Conservation (phyloP, 2,329 filamentous ascomycete species). For the Aureobasidium sp. region DNA sequence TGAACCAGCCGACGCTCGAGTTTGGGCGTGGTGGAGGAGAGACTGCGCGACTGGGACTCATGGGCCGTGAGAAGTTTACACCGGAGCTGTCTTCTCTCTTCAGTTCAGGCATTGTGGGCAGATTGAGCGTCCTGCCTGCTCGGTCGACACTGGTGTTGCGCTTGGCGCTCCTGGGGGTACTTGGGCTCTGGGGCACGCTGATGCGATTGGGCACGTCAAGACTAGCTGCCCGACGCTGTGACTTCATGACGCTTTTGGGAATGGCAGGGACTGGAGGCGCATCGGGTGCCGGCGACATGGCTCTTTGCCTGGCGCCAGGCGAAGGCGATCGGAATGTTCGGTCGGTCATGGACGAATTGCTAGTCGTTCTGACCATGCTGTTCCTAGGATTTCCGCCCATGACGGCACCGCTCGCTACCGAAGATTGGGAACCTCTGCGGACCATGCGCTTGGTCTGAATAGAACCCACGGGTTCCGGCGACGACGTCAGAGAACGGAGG, state of each 20-base stretch:
- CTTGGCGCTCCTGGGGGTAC: constrained; percentile 33
- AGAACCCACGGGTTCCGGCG: constrained; percentile 71
- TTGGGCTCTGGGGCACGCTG: constrained; percentile 35
- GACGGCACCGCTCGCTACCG: constrained; percentile 47
- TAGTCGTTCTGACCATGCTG: constrained; percentile 57
- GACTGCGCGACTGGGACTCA: constrained; percentile 21
- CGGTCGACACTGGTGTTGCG: constrained; percentile 28
- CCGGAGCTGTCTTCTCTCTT: constrained; percentile 38
- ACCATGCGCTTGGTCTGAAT: constrained; percentile 82
- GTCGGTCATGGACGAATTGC: constrained; percentile 78
- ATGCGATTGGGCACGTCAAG: constrained; percentile 44
- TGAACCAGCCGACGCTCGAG: constrained; percentile 33
- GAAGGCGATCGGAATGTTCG: constrained; percentile 80
- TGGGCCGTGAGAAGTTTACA: constrained; percentile 51
- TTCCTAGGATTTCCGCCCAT: constrained; percentile 16
- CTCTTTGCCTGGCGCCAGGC: constrained; percentile 37
- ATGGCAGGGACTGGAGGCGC: constrained; percentile 71
- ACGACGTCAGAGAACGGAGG: constrained; percentile 67
- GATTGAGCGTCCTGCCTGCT: constrained; percentile 22
- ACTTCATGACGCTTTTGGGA: constrained; percentile 32
- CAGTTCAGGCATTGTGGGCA: constrained; percentile 38
- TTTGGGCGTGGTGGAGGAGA: constrained; percentile 13
- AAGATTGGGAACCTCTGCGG: constrained; percentile 67
- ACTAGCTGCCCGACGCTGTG: constrained; percentile 42
- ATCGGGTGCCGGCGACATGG: constrained; percentile 22